phyloP scores from a whole-genome alignment of 2,329 filamentous ascomycete genomes.

The Pseudocercospora vitis region DNA sequence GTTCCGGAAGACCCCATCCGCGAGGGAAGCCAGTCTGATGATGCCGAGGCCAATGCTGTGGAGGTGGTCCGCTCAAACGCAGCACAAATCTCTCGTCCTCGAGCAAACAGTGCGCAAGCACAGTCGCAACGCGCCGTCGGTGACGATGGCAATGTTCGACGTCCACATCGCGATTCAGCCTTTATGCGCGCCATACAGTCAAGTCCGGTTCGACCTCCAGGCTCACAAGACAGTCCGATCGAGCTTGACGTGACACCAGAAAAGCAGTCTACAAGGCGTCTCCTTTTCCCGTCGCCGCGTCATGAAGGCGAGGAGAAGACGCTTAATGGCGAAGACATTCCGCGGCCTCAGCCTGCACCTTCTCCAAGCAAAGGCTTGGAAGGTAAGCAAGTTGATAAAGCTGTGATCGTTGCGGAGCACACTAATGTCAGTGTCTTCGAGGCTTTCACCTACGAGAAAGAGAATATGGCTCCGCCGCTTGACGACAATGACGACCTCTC shows the following conservation, averaged over 20 bases:
- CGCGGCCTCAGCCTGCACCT: conserved; percentile 17
- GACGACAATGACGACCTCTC: conserved; percentile 55
- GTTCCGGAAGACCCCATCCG: conserved; percentile 28
- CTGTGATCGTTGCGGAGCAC: conserved; percentile 16
- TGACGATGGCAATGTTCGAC: conserved; percentile 34
- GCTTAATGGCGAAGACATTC: conserved; percentile 44
- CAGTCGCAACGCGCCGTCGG: conserved; percentile 26
- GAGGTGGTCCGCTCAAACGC: conserved; percentile 2
- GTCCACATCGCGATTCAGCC: conserved; percentile 37
- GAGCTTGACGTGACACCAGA: conserved; percentile 56
- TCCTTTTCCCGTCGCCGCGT: conserved; percentile 75
- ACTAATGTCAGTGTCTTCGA: conserved; percentile 35
- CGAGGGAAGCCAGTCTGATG: conserved; percentile 14
- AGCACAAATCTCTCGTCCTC: conserved; percentile 29
- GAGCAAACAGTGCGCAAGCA: conserved; percentile 52
- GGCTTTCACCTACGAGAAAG: conserved; percentile 54
- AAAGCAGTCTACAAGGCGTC: conserved; percentile 63
- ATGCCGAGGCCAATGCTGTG: conserved; percentile 5
- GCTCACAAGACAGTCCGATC: conserved; percentile 49
- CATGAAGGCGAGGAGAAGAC: conserved; percentile 64
- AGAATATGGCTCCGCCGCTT: conserved; percentile 53
- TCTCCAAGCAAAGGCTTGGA: conserved; percentile 9
- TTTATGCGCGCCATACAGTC: conserved; percentile 60
- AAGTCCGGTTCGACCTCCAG: conserved; percentile 57
- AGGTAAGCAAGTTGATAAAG: conserved; percentile 19